phyloP scores from a whole-genome alignment of 75 land plant genomes.

The Adiantum capillusveneris region DNA sequence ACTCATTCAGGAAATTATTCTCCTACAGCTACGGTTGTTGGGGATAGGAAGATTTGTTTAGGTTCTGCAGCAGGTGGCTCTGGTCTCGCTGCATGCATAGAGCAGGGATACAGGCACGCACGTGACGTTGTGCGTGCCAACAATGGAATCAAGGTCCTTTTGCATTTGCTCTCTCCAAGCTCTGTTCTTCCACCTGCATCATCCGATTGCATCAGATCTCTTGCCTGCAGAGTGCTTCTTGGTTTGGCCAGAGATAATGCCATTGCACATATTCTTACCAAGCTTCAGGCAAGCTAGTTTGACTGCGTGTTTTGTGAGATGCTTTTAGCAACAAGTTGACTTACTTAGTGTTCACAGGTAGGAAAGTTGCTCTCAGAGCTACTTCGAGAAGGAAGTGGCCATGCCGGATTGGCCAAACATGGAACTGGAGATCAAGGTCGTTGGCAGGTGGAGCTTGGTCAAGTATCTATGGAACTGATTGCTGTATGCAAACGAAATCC shows the following conservation, averaged over 20 bases:
- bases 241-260: constrained; percentile 94
- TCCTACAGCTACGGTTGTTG: constrained; percentile 56
- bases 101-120: constrained; percentile 90
- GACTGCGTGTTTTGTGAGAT: too few relatives aligned
- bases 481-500: constrained; percentile 47
- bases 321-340: too few relatives aligned
- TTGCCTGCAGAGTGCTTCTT: constrained; percentile 92
- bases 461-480: constrained; percentile 95
- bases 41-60: constrained; percentile 82
- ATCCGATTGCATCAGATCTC: constrained; percentile 82
- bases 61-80: constrained; percentile 88
- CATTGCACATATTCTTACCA: constrained; percentile 96
- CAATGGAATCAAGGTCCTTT: constrained; percentile 91
- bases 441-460: constrained; percentile 90
- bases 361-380: constrained; percentile 96
- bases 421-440: constrained; percentile 62
- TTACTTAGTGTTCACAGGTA: constrained; percentile 40
- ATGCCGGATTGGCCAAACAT: constrained; percentile 31
- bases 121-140: constrained; percentile 93
- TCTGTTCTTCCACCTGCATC: constrained; percentile 61
- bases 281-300: constrained; percentile 63
- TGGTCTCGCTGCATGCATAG: constrained; percentile 89
- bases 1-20: too few relatives aligned
- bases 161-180: constrained; percentile 83
- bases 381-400: constrained; percentile 73